phyloP scores from a whole-genome alignment of 768 basidiomycete genomes.

The Lentinula boryana region DNA sequence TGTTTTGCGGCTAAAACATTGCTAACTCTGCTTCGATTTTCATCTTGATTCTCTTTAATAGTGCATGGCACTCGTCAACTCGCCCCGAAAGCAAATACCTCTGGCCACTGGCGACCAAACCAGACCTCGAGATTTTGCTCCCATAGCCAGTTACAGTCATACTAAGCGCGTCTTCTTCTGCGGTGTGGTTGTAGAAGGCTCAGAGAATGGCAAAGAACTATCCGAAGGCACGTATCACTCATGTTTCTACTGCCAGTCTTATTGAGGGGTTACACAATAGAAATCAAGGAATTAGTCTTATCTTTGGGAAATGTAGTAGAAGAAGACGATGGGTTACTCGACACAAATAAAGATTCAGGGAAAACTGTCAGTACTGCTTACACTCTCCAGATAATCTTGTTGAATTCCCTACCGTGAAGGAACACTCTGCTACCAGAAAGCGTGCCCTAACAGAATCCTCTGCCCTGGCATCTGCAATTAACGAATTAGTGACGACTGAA shows the following conservation, averaged over 20 bases:
- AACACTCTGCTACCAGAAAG: conserved; percentile 39
- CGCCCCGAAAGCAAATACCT: conserved; percentile 71
- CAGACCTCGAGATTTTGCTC: conserved; percentile 31
- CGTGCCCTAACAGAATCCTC: conserved; percentile 60
- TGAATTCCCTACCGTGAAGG: conserved; percentile 19
- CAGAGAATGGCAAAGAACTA: conserved; percentile 62
- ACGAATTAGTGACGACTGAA: conserved; percentile 87
- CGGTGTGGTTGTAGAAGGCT: conserved; percentile 84
- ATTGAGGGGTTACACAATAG: conserved; percentile 29
- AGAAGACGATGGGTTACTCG: conserved; percentile 40
- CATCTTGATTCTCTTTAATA: neutral
- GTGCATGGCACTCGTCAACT: conserved; percentile 57
- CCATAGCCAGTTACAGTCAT: conserved; percentile 32
- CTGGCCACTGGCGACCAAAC: conserved; percentile 64
- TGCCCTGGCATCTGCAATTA: conserved; percentile 67
- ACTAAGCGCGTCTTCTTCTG: conserved; percentile 86
- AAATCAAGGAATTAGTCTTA: conserved; percentile 72
- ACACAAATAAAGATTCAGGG: conserved; percentile 28
- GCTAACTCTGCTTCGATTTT: neutral
- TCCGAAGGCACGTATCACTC: conserved; percentile 48
- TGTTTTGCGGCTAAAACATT: neutral
- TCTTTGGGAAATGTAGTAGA: conserved; percentile 68
- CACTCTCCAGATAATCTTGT: neutral
- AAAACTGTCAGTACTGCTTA: conserved; percentile 36
- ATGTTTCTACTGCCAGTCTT: neutral